These are phyloP conservation scores for Coccomyxa subellipsoidea DNA, from an alignment of 163 green algal species.

Conservation along the genomic window DNA sequence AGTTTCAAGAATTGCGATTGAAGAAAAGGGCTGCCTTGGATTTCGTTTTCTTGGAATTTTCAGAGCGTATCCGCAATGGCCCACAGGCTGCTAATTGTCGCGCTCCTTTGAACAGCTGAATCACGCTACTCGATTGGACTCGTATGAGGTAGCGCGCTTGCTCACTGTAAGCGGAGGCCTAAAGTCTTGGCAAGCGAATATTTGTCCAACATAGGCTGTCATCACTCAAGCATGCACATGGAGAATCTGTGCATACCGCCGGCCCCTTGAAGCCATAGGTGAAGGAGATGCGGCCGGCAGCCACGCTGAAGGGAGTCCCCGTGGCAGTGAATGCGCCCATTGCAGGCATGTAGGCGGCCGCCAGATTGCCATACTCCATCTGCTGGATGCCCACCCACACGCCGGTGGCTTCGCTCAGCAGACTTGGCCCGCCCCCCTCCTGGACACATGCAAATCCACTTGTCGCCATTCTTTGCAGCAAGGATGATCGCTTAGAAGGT, in stretches of 20 bases:
- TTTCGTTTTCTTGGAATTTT: too few species aligned
- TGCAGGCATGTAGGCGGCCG: slow-evolving; percentile 21
- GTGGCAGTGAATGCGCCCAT: slow-evolving; percentile 52
- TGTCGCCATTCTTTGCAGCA: too few species aligned
- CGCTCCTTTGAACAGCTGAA: too few species aligned
- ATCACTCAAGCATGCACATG: neutral
- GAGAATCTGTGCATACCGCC: slow-evolving; percentile 12
- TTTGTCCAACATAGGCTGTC: neutral
- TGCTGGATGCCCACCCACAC: slow-evolving; percentile 54
- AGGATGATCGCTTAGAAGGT: too few species aligned
- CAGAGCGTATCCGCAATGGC: too few species aligned
- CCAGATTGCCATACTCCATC: slow-evolving; percentile 51
- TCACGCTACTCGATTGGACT: too few species aligned
- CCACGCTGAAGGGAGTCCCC: slow-evolving; percentile 48
- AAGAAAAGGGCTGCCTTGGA: too few species aligned
- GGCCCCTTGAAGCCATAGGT: slow-evolving; percentile 55
- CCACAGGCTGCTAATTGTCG: too few species aligned
- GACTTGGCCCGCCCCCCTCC: neutral
- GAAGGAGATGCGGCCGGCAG: slow-evolving; percentile 53
- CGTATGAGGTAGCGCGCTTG: too few species aligned
- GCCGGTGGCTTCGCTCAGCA: neutral
- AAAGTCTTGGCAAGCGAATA: too few species aligned
- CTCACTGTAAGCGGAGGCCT: too few species aligned
- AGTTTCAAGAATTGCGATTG: too few species aligned
- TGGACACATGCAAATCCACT: neutral